These are phyloP conservation scores for Solanum gracilifrons DNA, from an alignment of 257 asterid species.

Conservation along the genomic window DNA sequence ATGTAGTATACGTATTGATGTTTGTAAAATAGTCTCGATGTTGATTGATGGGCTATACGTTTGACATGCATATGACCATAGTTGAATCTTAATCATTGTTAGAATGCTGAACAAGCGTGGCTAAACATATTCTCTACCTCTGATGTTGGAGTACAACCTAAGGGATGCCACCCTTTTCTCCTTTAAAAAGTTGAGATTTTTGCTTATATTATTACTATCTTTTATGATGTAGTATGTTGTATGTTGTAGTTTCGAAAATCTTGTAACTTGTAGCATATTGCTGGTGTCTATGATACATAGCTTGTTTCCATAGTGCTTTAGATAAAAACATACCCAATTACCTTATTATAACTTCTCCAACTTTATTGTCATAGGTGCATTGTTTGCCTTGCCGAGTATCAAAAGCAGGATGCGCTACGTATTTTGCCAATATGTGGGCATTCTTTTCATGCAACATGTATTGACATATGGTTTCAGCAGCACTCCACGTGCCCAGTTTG, in stretches of 20 bases:
- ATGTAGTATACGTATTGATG: no score
- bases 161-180: background rate
- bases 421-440: conserved; percentile 73
- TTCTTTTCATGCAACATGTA: conserved; percentile 63
- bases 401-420: conserved; percentile 47
- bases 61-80: background rate
- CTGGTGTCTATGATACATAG: background rate
- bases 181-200: background rate
- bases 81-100: background rate
- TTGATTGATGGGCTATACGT: background rate
- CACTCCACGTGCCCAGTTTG: conserved; percentile 83
- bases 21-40: background rate
- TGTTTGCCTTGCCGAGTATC: conserved; percentile 69
- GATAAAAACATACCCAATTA: background rate
- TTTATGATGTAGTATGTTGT: background rate
- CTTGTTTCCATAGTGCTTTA: background rate
- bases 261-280: background rate
- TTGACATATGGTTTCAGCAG: conserved; percentile 75
- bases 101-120: background rate
- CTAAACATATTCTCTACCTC: background rate
- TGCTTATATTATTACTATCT: background rate
- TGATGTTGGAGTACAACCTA: background rate
- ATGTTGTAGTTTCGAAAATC: background rate
- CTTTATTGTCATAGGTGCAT: conserved; percentile 40
- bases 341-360: background rate